phyloP scores from a whole-genome alignment of 495 filamentous ascomycete genomes.

The Daldinia concentrica region DNA sequence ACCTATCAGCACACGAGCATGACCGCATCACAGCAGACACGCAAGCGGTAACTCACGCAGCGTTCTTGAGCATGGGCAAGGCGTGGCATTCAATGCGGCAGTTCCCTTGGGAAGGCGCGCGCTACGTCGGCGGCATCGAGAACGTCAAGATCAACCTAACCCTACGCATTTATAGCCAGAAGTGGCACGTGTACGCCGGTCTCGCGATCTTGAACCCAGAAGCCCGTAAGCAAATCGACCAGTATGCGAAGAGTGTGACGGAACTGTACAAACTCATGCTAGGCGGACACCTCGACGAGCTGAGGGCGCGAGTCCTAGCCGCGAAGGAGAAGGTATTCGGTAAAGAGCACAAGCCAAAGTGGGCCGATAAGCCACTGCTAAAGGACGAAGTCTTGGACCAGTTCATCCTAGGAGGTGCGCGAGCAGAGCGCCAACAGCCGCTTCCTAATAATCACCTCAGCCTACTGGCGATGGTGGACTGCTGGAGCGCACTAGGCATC shows the following conservation, averaged over 20 bases:
- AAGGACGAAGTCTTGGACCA: constrained; percentile 85
- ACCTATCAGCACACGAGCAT: constrained; percentile 84
- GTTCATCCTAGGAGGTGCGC: constrained; percentile 74
- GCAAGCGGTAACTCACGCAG: constrained; percentile 96
- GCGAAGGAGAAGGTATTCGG: constrained; percentile 86
- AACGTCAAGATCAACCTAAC: constrained; percentile 99
- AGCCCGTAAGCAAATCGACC: constrained; percentile 88
- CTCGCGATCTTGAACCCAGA: constrained; percentile 95
- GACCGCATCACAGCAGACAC: constrained; percentile 98
- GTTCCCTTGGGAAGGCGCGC: constrained; percentile 93
- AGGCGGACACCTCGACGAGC: constrained; percentile 78
- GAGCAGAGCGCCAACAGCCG: constrained; percentile 52
- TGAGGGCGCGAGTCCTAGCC: constrained; percentile 78
- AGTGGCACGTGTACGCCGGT: constrained; percentile 99
- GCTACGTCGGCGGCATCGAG: constrained; percentile 96
- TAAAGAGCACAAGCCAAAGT: constrained; percentile 53
- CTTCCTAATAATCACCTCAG: constrained; percentile 91
- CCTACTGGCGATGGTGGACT: constrained; percentile 98
- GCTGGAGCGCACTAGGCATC: constrained; percentile 92
- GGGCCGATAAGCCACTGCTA: constrained; percentile 72
- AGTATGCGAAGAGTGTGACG: constrained; percentile 92
- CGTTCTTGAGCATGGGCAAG: constrained; percentile 96
- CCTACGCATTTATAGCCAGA: constrained; percentile 94
- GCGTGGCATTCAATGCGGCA: constrained; percentile 93
- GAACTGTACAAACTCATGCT: constrained; percentile 97